Evolutionary conservation across 179 eudicot species (phyloP), one percentile per base, ranked within the genome.

Genomic region (Silene vulgaris): DNA sequence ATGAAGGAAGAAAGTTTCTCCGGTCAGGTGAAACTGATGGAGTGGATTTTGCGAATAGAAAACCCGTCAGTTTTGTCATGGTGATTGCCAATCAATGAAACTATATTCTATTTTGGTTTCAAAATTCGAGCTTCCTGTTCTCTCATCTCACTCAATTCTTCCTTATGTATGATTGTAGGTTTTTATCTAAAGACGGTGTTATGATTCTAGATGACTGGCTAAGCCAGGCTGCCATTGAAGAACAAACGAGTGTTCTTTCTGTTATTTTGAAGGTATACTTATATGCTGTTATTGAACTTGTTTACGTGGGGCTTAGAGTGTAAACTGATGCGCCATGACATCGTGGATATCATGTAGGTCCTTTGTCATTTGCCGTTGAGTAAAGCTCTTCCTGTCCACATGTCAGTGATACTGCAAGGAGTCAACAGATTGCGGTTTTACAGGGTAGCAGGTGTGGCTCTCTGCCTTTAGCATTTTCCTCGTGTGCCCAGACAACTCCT

Each of bases 131-230:
- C 12, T 40, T 28, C 13, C 16, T 13, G 29, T 20, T 20, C 13
- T 64, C 65, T 32, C 30, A 12, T 29, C 2, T 60, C 63, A 67
- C 63, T 30, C 12, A 19, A 61, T 68, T 72, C 0, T 43, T 35
- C n/a, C 13, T 57, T 61, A 20, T 75, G 14, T 62, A 30, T 76
- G 11, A 37, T 45, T 80, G 73, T 80, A 96, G 99, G 97, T 93
- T 96, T 74, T 86, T 93, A 79, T 84, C 77, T 5, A 87, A 89
- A 82, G 99, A 95, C n/a, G 93, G 99, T 78, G 86, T 93, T 35
- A 89, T 96, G 96, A 93, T 96, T 84, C 81, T 96, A 76, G 93
- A 93, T 43, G 86, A 96, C 54, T 96, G 99, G 99, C 78, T 93
- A 86, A 89, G 92, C 81, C 87, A 89, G 82, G 99, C 99, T 75